These are phyloP conservation scores for Russula griseocarnosa DNA, from an alignment of 768 basidiomycete species.

Conservation along the genomic window DNA sequence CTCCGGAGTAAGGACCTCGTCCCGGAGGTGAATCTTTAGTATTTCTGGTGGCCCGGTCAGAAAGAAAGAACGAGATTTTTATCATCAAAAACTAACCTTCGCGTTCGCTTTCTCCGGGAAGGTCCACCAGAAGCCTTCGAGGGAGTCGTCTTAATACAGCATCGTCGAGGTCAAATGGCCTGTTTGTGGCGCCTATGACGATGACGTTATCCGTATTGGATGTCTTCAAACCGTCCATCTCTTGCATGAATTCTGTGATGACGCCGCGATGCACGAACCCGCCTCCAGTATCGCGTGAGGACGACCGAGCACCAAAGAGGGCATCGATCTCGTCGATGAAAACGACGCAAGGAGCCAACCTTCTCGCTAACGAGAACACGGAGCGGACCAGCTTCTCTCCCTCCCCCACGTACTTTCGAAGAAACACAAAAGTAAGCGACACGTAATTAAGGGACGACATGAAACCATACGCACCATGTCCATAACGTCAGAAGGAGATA, in stretches of 20 bases:
- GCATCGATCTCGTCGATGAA: conserved; percentile 96
- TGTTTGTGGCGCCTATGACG: conserved; percentile 91
- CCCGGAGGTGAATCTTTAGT: conserved; percentile 78
- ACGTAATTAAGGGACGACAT: neutral
- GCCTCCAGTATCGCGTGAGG: conserved; percentile 71
- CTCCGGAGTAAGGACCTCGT: conserved; percentile 66
- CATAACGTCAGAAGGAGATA: conserved; percentile 92
- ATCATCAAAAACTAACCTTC: conserved; percentile 53
- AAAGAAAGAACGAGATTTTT: neutral
- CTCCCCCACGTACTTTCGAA: conserved; percentile 73
- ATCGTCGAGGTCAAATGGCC: conserved; percentile 88
- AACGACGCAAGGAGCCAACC: conserved; percentile 84
- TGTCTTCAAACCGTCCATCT: conserved; percentile 90
- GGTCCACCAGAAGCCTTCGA: conserved; percentile 79
- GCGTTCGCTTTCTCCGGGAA: conserved; percentile 82
- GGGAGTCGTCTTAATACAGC: conserved; percentile 87
- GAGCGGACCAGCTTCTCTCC: conserved; percentile 87
- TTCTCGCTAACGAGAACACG: conserved; percentile 82
- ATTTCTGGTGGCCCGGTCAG: conserved; percentile 54
- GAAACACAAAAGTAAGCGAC: conserved; percentile 10
- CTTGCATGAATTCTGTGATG: conserved; percentile 91
- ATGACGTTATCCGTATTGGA: conserved; percentile 77
- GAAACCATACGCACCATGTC: conserved; percentile 66
- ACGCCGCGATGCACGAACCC: conserved; percentile 82
- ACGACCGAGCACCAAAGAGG: conserved; percentile 80